Conservation (phyloP, 2,329 filamentous ascomycete genomes). For the Cercospora sp. region DNA sequence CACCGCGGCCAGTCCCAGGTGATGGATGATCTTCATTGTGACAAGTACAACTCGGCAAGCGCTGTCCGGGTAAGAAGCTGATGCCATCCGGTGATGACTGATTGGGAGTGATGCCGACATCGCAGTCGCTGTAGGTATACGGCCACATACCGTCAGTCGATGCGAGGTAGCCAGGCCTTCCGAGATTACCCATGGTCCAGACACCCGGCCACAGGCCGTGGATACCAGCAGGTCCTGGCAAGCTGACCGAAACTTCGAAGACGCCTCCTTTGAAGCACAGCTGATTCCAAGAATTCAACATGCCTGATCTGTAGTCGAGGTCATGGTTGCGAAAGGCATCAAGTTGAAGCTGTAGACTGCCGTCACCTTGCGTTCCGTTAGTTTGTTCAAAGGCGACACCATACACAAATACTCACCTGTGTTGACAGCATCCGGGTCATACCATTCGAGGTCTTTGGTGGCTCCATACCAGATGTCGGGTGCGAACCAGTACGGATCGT, state of each 20-base stretch:
- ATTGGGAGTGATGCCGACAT: slow-evolving; percentile 52
- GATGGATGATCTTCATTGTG: slow-evolving; percentile 50
- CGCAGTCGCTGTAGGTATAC: slow-evolving; percentile 54
- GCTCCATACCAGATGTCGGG: slow-evolving; percentile 58
- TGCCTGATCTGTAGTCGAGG: slow-evolving; percentile 52
- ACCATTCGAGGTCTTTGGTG: slow-evolving; percentile 54
- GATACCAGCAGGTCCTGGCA: slow-evolving; percentile 53
- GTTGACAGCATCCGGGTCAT: slow-evolving; percentile 55
- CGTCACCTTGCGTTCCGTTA: slow-evolving; percentile 18
- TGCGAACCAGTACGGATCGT: slow-evolving; percentile 57
- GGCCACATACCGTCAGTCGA: slow-evolving; percentile 58
- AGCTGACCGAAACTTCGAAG: slow-evolving; percentile 54
- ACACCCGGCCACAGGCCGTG: slow-evolving; percentile 56
- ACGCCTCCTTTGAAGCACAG: slow-evolving; percentile 57
- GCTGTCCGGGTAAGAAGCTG: slow-evolving; percentile 48
- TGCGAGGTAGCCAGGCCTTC: slow-evolving; percentile 53
- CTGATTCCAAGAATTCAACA: slow-evolving; percentile 56
- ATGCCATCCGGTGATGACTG: slow-evolving; percentile 48
- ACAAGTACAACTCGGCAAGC: slow-evolving; percentile 49
- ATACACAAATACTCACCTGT: slow-evolving; percentile 39
- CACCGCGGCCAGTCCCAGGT: slow-evolving; percentile 49
- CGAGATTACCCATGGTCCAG: slow-evolving; percentile 58
- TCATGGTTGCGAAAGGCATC: slow-evolving; percentile 65
- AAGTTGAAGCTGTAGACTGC: slow-evolving; percentile 58
- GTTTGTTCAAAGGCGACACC: background rate